These are phyloP conservation scores for Astrephomene gubernaculifera DNA, from an alignment of 139 green algal species.

Conservation along the genomic window DNA sequence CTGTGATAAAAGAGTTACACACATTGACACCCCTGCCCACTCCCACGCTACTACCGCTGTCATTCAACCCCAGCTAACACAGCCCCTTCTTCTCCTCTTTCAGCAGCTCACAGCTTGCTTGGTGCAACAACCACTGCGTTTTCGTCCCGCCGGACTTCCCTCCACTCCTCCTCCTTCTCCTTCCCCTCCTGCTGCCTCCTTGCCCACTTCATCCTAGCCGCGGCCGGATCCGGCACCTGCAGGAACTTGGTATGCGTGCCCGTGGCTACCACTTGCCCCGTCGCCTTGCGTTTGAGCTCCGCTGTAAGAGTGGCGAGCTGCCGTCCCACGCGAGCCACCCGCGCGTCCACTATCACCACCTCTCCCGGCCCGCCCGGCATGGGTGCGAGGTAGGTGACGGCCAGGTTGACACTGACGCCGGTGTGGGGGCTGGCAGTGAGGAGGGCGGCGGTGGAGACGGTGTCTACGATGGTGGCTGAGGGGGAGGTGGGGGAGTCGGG, in stretches of 20 bases:
- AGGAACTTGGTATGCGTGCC: constrained; percentile 44
- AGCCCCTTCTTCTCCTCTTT: no score
- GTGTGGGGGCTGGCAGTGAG: constrained; percentile 17
- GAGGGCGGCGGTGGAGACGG: constrained; percentile 27
- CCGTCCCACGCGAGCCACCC: constrained; percentile 1
- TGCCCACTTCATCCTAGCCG: background rate
- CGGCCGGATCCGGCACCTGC: constrained; percentile 15
- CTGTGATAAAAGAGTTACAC: no score
- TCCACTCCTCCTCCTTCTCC: background rate
- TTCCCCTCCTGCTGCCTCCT: background rate
- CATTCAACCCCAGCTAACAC: no score
- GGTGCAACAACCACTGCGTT: no score
- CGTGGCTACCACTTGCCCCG: constrained; percentile 29
- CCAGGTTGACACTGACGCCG: constrained; percentile 15
- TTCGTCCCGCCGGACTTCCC: no score
- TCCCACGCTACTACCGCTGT: no score
- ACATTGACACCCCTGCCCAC: no score
- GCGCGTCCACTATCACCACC: constrained; percentile 29
- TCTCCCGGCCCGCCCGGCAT: constrained; percentile 25
- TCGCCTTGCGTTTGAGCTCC: constrained; percentile 33
- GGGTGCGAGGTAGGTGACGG: constrained; percentile 10
- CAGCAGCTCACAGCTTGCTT: no score
- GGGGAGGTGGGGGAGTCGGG: background rate
- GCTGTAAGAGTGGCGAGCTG: constrained; percentile 9
- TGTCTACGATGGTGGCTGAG: constrained; percentile 33